These are phyloP conservation scores for Pyrrhoderma lamaoense DNA, from an alignment of 1,284 basidiomycete species.

Conservation along the genomic window DNA sequence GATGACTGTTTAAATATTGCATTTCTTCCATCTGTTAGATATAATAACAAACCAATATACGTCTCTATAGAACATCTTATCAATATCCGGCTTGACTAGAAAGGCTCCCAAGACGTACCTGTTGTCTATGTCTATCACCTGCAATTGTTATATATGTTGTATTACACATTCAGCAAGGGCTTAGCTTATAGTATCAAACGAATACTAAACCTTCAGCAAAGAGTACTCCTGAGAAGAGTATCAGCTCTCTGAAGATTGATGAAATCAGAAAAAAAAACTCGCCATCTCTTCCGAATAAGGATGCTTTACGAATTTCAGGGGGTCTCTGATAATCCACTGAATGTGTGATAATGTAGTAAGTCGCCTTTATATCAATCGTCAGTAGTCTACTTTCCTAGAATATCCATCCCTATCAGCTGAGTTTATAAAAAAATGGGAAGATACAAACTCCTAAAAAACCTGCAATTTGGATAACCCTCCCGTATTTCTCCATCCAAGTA, in stretches of 20 bases:
- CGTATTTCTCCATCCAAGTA: conserved; percentile 24
- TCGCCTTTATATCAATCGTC: conserved; percentile 30
- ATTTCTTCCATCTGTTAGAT: background rate
- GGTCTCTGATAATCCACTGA: conserved; percentile 31
- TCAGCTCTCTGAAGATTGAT: background rate
- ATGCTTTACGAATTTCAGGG: conserved; percentile 19
- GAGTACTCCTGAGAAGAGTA: conserved; percentile 10
- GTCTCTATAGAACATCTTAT: conserved; percentile 4
- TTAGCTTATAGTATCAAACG: no score
- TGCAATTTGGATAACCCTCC: conserved; percentile 18
- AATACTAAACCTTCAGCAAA: conserved; percentile 17
- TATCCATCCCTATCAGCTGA: conserved; percentile 29
- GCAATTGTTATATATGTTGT: background rate
- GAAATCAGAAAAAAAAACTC: background rate
- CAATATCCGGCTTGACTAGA: background rate
- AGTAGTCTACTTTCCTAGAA: conserved; percentile 23
- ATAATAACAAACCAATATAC: conserved; percentile 10
- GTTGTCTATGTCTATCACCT: conserved; percentile 17
- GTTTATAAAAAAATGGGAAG: conserved; percentile 16
- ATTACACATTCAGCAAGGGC: no score
- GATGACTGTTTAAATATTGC: background rate
- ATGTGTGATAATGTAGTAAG: conserved; percentile 33
- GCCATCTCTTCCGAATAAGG: conserved; percentile 23
- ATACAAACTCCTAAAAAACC: conserved; percentile 18
- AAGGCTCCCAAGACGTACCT: conserved; percentile 4